A percentile compares a stretch with the other conserved stretches of the same genome.
These are phyloP conservation scores for Suillus weaverae DNA, from an alignment of 768 basidiomycete genomes.

Conservation along the genomic window DNA sequence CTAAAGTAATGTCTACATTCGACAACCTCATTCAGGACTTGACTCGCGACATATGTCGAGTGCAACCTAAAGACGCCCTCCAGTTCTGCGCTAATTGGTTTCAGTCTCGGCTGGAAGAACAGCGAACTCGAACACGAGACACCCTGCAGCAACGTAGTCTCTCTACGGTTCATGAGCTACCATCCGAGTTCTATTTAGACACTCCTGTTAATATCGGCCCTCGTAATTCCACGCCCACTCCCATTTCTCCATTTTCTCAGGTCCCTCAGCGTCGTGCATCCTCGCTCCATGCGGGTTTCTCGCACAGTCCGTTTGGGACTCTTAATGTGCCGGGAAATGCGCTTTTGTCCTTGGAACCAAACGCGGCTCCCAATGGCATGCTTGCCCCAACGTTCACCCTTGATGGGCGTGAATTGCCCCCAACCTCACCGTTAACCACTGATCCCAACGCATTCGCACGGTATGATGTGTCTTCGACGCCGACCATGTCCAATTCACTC, in stretches of 20 bases:
- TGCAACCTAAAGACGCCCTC: constrained; percentile 85
- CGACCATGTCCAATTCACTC: constrained; percentile 43
- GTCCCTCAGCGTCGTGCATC: constrained; percentile 54
- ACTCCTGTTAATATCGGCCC: constrained; percentile 37
- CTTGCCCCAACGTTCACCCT: constrained; percentile 59
- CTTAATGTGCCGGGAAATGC: constrained; percentile 83
- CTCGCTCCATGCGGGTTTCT: constrained; percentile 46
- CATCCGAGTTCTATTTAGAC: constrained; percentile 61
- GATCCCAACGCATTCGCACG: constrained; percentile 49
- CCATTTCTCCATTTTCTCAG: constrained; percentile 60
- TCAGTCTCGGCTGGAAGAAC: constrained; percentile 82
- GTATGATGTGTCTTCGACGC: constrained; percentile 47
- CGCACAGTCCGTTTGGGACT: constrained; percentile 73
- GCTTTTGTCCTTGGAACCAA: constrained; percentile 53
- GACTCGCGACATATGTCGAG: constrained; percentile 81
- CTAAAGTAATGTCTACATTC: constrained; percentile 64
- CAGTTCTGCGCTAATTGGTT: constrained; percentile 97
- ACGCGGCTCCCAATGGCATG: constrained; percentile 23
- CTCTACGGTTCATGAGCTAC: constrained; percentile 51
- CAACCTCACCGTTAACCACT: constrained; percentile 58
- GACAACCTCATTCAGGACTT: constrained; percentile 81
- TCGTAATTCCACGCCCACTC: constrained; percentile 36
- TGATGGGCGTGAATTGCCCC: constrained; percentile 58
- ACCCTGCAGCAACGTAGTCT: constrained; percentile 53
- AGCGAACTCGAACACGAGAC: constrained; percentile 73